Evolutionary conservation across 306 rosid species (phyloP).

Genomic region (Citrullus colocynthis): DNA sequence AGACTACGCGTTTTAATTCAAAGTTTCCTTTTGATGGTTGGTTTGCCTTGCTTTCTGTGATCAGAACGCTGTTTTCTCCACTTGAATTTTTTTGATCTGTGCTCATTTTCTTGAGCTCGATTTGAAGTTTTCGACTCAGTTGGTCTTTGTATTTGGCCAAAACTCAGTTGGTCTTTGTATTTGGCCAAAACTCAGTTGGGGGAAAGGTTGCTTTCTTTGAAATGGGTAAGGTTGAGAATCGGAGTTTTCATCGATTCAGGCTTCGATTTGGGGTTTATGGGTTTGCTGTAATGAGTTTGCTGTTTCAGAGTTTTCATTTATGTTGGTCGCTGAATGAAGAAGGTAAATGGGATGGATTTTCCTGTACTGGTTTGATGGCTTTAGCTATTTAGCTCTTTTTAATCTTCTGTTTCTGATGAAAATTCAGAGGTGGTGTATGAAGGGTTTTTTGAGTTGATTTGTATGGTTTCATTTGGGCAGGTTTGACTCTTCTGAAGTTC

Average conservation of each 20-base stretch:
- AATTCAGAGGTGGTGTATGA: not conserved
- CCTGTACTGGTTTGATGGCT: not conserved
- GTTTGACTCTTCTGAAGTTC: conserved; percentile 71
- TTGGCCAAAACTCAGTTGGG: conserved; percentile 2
- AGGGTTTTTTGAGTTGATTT: not conserved
- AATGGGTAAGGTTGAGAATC: conserved; percentile 23
- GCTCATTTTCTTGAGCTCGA: conserved; percentile 3
- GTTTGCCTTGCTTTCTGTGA: conserved; percentile 18
- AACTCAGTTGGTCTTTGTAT: not conserved
- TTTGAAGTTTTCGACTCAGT: not conserved
- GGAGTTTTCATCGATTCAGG: conserved; percentile 33
- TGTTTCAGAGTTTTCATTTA: conserved; percentile 33
- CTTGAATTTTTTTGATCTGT: not conserved
- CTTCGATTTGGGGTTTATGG: conserved; percentile 11
- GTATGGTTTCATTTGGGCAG: conserved; percentile 24
- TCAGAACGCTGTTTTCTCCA: conserved; percentile 19
- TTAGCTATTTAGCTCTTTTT: not conserved
- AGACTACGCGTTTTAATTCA: conserved; percentile 39
- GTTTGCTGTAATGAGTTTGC: conserved; percentile 22
- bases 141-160: not conserved
- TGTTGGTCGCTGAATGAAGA: conserved; percentile 70
- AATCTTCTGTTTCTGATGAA: conserved; percentile 5
- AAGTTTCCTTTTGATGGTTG: conserved; percentile 9
- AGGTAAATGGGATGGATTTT: conserved; percentile 19
- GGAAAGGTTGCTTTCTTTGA: conserved; percentile 1